Base-by-base conservation (phyloP, 805 yeast genomes). In the Ogataea paradorogensis region DNA sequence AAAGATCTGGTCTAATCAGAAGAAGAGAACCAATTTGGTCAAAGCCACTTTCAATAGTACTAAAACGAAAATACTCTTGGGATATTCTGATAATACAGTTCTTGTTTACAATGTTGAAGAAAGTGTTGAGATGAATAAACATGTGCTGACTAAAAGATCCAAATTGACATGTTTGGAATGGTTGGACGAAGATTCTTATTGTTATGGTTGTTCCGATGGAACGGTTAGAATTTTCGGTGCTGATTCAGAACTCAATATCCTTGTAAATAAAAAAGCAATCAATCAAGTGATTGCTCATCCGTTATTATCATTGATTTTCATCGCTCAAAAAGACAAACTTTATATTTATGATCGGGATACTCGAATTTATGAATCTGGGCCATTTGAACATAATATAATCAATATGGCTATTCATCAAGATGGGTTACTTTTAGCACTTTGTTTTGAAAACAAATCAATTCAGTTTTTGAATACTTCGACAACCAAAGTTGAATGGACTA, bases 381-480 rank as follows among this genome's bases (percentile, higher is more conserved):
- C 32, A 7, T 43, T 35, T 27, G 44, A 38, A 9, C 15, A 28
- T 21, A 16, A 36, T 0, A 46, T 46, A 5, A 26, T 21, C 5
- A 24, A 18, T n/a, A 42, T 46, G 35, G 54, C 50, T 15, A 29
- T 63, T 13, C 73, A 69, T 43, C 62, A 59, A 27, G 73, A 69
- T 47, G 72, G 73, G 5, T 33, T 59, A 3, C 35, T 67, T 15
- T 30, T 67, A 8, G 66, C 67, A 5, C 32, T 72, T 2, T 75
- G 74, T 1, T 40, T 37, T 9, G 55, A 47, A 5, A 48, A 60
- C 14, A 67, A 62, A 6, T 45, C 52, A 10, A 61, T 76, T 5
- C 42, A 52, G 3, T 61, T 77, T 4, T 65, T 58, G 47, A 71
- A 69, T 41, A 47, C 75, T 16, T 56, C 72, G 2, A 58, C 62